phyloP scores from a whole-genome alignment of 1,139 yeast genomes.

The Waltiozyma sp. region DNA sequence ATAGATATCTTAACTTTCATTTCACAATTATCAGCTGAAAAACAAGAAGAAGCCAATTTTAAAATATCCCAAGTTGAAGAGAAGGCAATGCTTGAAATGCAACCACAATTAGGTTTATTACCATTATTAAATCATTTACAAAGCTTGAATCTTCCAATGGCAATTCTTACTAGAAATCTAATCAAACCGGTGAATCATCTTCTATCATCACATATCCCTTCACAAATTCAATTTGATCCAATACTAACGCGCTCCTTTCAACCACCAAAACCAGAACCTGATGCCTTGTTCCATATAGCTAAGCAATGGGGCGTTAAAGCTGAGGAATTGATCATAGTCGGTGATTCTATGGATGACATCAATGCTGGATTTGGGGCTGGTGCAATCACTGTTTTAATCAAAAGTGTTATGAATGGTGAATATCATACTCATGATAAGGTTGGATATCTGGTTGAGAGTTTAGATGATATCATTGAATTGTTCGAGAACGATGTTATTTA shows the following conservation, averaged over 20 bases:
- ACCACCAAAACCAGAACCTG: constrained; percentile 58
- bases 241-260: constrained; percentile 47
- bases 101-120: constrained; percentile 37
- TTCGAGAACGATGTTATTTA: constrained; percentile 14
- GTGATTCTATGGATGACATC: constrained; percentile 60
- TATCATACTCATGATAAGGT: constrained; percentile 27
- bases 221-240: constrained; percentile 33
- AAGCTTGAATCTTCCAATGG: constrained; percentile 26
- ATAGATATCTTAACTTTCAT: constrained; percentile 42
- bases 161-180: constrained; percentile 49
- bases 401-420: constrained; percentile 35
- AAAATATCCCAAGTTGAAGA: constrained; percentile 40
- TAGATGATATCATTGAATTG: constrained; percentile 31
- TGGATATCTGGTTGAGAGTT: constrained; percentile 30
- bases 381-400: constrained; percentile 39
- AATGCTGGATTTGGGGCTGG: constrained; percentile 49
- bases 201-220: constrained; percentile 29
- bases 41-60: constrained; percentile 30
- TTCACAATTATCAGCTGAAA: constrained; percentile 27
- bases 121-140: constrained; percentile 3
- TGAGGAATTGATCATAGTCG: constrained; percentile 47
- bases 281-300: constrained; percentile 45
- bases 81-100: constrained; percentile 47
- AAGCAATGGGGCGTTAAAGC: constrained; percentile 32
- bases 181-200: constrained; percentile 39